Evolutionary conservation across 208 protist species (phyloP).

Genomic region (Naegleria fowleri): DNA sequence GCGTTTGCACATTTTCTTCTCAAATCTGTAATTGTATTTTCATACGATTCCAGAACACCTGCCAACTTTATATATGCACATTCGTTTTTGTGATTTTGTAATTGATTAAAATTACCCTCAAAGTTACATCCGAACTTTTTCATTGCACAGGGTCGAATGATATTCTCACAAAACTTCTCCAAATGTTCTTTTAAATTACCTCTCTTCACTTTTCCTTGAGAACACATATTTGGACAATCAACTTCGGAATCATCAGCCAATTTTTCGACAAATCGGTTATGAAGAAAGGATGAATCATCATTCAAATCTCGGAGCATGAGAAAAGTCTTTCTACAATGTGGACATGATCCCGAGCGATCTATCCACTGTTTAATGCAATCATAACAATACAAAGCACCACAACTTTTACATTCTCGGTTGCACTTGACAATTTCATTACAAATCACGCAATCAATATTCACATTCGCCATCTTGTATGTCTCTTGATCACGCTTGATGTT

Average conservation of each 20-base stretch:
- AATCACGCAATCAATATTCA: background rate
- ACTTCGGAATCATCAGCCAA: background rate
- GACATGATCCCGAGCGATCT: background rate
- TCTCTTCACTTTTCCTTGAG: background rate
- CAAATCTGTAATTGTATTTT: background rate
- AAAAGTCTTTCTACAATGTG: background rate
- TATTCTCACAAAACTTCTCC: background rate
- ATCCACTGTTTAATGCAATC: background rate
- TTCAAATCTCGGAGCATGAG: background rate
- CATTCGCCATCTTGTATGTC: background rate
- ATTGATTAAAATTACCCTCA: background rate
- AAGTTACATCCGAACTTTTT: background rate
- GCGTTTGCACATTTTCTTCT: too few species aligned
- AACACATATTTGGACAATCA: background rate
- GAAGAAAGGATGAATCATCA: background rate
- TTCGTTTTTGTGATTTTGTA: background rate
- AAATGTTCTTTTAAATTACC: background rate
- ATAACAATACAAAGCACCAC: background rate
- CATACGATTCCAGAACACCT: background rate
- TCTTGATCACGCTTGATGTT: too few species aligned
- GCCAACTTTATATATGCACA: background rate
- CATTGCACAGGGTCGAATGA: background rate
- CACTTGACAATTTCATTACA: background rate
- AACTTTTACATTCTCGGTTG: background rate
- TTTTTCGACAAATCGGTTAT: background rate